Evolutionary conservation across 225 moss, liverwort and hornwort genomes (phyloP), one percentile per base, ranked within the genome.

Genomic region (Pseudoscleropodium purum): DNA sequence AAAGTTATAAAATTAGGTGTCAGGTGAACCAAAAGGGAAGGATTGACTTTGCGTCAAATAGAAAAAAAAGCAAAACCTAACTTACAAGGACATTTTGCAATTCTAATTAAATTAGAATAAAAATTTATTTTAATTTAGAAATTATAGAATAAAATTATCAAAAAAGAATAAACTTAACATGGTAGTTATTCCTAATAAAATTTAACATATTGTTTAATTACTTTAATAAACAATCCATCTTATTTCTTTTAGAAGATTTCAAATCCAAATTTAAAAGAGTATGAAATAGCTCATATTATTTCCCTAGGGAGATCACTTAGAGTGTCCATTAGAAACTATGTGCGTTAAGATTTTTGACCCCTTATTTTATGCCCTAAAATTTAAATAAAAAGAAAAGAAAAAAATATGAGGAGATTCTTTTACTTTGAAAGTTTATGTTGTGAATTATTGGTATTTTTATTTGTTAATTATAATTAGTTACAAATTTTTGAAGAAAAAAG

Each of bases 121-220:
- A 70, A 70, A 15, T 25, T 41, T 8, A 41, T 72, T 67, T 15
- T 14, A 72, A 23, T 72, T 15, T 0, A 41, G 5, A 72, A 73
- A 18, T 30, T 47, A n/a, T n/a, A 6, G 1, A 5, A 45, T 45
- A 8, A 29, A 74, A 45, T 29, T 45, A 10, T 8, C 1, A 29
- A 74, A 43, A 27, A 73, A 43, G 4, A 73, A 0, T 9, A 14
- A 14, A 8, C 0, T 43, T 17, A 9, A 26, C 3, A 43, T 16
- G 3, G 1, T 43, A 27, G 2, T 74, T 74, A 29, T 17, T 45
- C 3, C 26, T 26, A 74, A 10, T 43, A 47, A 18, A 31, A 30
- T 30, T 6, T 30, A 47, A 18, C 1, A 16, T 0, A 47, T 0
- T 0, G 0, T 47, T 11, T 27, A 74, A 18, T 31, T 47, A 31